phyloP scores from a whole-genome alignment of 352 stramenopile genomes.

The Elongisporangium undulatum region DNA sequence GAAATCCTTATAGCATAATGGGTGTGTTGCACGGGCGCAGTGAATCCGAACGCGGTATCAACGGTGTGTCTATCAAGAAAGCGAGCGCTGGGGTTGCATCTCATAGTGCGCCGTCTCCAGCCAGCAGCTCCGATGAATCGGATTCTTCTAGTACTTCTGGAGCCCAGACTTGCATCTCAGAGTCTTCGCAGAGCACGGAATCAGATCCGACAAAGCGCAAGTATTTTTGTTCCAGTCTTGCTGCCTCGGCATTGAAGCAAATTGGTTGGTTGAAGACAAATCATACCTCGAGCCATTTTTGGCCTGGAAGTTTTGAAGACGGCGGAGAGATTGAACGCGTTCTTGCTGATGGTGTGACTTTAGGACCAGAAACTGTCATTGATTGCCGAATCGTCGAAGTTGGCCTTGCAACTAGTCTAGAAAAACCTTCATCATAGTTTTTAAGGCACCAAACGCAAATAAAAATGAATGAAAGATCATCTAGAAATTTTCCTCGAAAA shows the following conservation, averaged over 20 bases:
- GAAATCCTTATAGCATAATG: slow-evolving; percentile 83
- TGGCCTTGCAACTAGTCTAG: slow-evolving; percentile 38
- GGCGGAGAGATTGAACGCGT: slow-evolving; percentile 64
- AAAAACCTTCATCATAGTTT: slow-evolving; percentile 8
- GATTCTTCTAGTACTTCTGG: slow-evolving; percentile 4
- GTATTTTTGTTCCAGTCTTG: slow-evolving; percentile 85
- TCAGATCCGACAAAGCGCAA: slow-evolving; percentile 41
- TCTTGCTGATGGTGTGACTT: slow-evolving; percentile 30
- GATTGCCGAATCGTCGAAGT: slow-evolving; percentile 85
- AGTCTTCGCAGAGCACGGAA: slow-evolving; percentile 2
- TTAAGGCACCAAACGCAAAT: neutral
- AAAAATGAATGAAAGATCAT: neutral
- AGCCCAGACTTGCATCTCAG: neutral
- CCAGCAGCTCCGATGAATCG: slow-evolving; percentile 4
- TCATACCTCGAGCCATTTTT: slow-evolving; percentile 73
- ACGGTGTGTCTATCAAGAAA: neutral
- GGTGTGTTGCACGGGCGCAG: slow-evolving; percentile 54
- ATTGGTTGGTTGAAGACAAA: slow-evolving; percentile 71
- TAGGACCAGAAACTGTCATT: slow-evolving; percentile 61
- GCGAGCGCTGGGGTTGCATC: no score
- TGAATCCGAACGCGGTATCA: slow-evolving; percentile 36
- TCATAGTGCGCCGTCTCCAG: neutral
- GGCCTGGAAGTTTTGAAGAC: slow-evolving; percentile 81
- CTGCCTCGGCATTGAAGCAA: slow-evolving; percentile 72
- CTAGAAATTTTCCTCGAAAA: slow-evolving; percentile 76